A percentile compares a stretch with the other conserved stretches of the same genome.
Conservation (phyloP, 305 asterid species). For the Solanum aculeatissimum region DNA sequence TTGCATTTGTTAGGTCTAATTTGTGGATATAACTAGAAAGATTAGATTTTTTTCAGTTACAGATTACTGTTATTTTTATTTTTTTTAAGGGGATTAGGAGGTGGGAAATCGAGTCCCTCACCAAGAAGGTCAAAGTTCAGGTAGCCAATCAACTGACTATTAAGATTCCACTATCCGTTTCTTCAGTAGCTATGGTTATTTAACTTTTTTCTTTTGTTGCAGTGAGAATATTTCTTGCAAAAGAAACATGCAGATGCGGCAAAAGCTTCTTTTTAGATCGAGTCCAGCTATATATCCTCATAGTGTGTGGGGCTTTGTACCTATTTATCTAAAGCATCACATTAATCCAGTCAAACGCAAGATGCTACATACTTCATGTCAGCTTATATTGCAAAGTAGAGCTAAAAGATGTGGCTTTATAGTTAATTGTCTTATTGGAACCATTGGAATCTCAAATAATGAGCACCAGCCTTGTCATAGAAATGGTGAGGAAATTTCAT, state of each 20-base stretch:
- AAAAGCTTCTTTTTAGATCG: not conserved
- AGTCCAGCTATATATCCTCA: not conserved
- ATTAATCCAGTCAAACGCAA: not conserved
- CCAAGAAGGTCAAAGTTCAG: not conserved
- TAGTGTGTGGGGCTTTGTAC: not conserved
- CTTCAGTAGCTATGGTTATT: not conserved
- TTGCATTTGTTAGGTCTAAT: not conserved
- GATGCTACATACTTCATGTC: not conserved
- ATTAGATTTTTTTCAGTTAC: not conserved
- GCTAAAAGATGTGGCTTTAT: not conserved
- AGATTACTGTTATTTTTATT: not conserved
- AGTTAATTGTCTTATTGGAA: slow-evolving; percentile 1
- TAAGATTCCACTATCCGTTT: not conserved
- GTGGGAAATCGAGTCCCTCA: not conserved
- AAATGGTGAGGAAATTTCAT: slow-evolving; percentile 42
- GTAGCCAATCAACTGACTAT: not conserved
- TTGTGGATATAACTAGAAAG: not conserved
- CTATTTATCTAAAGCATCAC: not conserved
- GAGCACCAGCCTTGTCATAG: not conserved
- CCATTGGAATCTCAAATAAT: not conserved
- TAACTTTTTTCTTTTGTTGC: not conserved
- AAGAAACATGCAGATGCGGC: not conserved
- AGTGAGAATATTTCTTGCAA: not conserved
- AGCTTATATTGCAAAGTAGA: not conserved
- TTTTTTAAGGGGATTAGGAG: not conserved